Evolutionary conservation across 1,139 yeast species (phyloP).

Genomic region (Pneumocystis murina): DNA sequence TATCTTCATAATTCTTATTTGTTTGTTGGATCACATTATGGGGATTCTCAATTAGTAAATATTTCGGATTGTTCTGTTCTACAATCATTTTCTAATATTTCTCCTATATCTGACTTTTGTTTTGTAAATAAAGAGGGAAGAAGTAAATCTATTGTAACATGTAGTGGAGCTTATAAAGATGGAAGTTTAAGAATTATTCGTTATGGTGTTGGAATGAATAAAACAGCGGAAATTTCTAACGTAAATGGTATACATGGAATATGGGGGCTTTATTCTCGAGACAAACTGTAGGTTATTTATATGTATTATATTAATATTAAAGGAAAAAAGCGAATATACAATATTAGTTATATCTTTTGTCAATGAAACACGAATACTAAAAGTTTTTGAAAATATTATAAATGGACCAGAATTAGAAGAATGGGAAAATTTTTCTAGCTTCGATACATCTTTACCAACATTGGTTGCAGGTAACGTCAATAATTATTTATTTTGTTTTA

Average conservation of each 20-base stretch:
- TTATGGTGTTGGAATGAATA: constrained; percentile 15
- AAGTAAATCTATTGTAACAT: constrained; percentile 14
- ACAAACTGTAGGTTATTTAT: background rate
- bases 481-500: constrained; percentile 3
- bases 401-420: constrained; percentile 11
- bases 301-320: background rate
- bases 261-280: constrained; percentile 9
- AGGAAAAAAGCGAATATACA: background rate
- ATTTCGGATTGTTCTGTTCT: constrained; percentile 1
- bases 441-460: constrained; percentile 11
- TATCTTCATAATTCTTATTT: constrained; percentile 11
- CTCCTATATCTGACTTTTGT: constrained; percentile 16
- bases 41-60: constrained; percentile 16
- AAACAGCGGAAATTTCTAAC: constrained; percentile 10
- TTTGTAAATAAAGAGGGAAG: constrained; percentile 7
- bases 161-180: constrained; percentile 17
- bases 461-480: constrained; percentile 6
- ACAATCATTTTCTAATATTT: constrained; percentile 13
- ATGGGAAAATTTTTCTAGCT: constrained; percentile 7
- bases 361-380: constrained; percentile 12
- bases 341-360: constrained; percentile 14
- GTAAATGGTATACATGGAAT: constrained; percentile 11
- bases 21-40: constrained; percentile 17
- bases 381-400: constrained; percentile 6
- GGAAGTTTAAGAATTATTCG: constrained; percentile 15